Conservation (phyloP, 768 basidiomycete genomes). For the Rhizopogon roseolus region DNA sequence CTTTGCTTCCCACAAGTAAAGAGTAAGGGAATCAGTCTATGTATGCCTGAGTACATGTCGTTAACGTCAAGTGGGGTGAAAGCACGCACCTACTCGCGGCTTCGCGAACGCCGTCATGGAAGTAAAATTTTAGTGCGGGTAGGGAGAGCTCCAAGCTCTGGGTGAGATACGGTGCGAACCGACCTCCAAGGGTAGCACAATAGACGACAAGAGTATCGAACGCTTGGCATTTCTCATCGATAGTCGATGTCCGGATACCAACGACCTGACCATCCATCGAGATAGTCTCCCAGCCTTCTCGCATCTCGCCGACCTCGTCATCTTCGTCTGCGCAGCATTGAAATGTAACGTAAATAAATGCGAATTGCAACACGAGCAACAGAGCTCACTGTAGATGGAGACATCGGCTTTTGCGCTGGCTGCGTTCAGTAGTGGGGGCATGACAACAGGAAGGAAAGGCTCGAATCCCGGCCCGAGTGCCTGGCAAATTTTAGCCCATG, state of each 20-base stretch:
- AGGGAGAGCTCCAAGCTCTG: conserved; percentile 70
- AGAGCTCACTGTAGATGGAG: conserved; percentile 57
- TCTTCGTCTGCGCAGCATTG: conserved; percentile 46
- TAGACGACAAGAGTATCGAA: conserved; percentile 85
- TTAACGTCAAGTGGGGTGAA: background rate
- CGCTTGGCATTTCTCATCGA: conserved; percentile 86
- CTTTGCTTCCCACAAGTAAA: conserved; percentile 63
- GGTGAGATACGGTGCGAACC: conserved; percentile 68
- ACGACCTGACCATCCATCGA: conserved; percentile 72
- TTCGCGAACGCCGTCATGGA: conserved; percentile 83
- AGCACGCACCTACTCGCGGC: conserved; percentile 62
- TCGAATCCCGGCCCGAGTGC: conserved; percentile 82
- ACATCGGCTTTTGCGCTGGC: conserved; percentile 82
- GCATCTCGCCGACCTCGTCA: conserved; percentile 48
- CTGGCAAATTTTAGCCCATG: conserved; percentile 88
- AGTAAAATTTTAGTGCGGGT: conserved; percentile 68
- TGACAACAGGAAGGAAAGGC: conserved; percentile 80
- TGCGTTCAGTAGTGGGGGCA: conserved; percentile 70
- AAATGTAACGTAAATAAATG: background rate
- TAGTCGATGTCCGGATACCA: conserved; percentile 72
- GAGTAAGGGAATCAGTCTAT: conserved; percentile 69
- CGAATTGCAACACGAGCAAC: background rate
- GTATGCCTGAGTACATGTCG: background rate
- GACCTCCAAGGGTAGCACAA: conserved; percentile 58
- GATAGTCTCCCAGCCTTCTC: conserved; percentile 78